Evolutionary conservation across 1,284 basidiomycete genomes (phyloP).

Genomic region (Sanguinoderma infundibulare): DNA sequence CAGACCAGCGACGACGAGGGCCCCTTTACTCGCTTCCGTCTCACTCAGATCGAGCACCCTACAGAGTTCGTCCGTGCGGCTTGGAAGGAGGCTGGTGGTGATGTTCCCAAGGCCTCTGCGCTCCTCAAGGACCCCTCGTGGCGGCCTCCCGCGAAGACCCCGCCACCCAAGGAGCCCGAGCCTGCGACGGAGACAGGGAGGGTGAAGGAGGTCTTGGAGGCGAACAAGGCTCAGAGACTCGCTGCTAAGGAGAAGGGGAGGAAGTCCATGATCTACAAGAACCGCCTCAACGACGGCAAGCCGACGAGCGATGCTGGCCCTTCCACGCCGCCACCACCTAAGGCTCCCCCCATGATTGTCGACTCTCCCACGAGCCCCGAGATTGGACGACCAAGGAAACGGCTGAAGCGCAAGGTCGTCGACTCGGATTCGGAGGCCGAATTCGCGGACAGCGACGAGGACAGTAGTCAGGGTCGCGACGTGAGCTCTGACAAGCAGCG

Average conservation of each 20-base stretch:
- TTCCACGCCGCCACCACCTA: slow-evolving; percentile 21
- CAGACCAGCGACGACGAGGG: slow-evolving; percentile 24
- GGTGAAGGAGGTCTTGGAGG: slow-evolving; percentile 72
- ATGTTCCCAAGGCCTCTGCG: slow-evolving; percentile 59
- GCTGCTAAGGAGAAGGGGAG: slow-evolving; percentile 73
- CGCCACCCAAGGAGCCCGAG: slow-evolving; percentile 34
- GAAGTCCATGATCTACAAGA: slow-evolving; percentile 78
- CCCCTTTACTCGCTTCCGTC: slow-evolving; percentile 60
- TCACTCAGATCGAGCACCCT: slow-evolving; percentile 60
- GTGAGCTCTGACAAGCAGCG: slow-evolving; percentile 42
- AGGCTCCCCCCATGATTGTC: slow-evolving; percentile 19
- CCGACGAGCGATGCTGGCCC: slow-evolving; percentile 18
- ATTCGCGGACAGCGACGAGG: slow-evolving; percentile 41
- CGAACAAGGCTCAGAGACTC: slow-evolving; percentile 61
- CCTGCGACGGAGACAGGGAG: slow-evolving; percentile 52
- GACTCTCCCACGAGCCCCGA: slow-evolving; percentile 41
- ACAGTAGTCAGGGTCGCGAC: slow-evolving; percentile 21
- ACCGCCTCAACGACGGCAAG: slow-evolving; percentile 52
- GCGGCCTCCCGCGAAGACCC: slow-evolving; percentile 40
- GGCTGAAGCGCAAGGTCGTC: slow-evolving; percentile 59
- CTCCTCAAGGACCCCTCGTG: slow-evolving; percentile 63
- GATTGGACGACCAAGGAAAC: slow-evolving; percentile 48
- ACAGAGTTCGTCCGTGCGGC: slow-evolving; percentile 57
- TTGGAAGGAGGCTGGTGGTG: slow-evolving; percentile 62
- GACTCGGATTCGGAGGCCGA: slow-evolving; percentile 71